Percentiles rank a stretch among this genome's conserved stretches.
Conservation (phyloP, 805 yeast species). For the Maudiozyma saulgeensis region DNA sequence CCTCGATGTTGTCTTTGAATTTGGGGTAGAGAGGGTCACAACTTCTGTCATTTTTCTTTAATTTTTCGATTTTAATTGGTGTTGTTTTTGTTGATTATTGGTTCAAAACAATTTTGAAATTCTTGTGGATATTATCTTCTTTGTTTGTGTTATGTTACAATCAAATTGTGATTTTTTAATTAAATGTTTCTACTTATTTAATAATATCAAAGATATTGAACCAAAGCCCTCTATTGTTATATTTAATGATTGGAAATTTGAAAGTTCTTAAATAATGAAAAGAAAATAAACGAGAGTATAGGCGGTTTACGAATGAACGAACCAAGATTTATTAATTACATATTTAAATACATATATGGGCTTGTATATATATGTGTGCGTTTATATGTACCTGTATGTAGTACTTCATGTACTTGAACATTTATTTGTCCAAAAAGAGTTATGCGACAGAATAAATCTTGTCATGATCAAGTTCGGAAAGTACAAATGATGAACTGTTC, state of each 20-base stretch:
- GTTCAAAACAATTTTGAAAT: too few relatives aligned
- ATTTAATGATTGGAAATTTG: too few relatives aligned
- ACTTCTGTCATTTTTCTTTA: conserved; percentile 1
- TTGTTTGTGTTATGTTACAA: too few relatives aligned
- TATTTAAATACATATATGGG: not conserved
- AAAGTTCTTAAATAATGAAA: too few relatives aligned
- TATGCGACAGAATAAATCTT: not conserved
- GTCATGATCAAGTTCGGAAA: not conserved
- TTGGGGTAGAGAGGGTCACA: conserved; percentile 11
- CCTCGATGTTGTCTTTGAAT: conserved; percentile 3
- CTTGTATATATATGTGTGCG: not conserved
- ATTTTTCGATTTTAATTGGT: not conserved
- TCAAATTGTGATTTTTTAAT: too few relatives aligned
- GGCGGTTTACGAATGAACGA: too few relatives aligned
- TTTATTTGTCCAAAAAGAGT: not conserved
- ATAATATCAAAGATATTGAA: too few relatives aligned
- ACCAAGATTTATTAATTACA: not conserved
- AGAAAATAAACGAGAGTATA: too few relatives aligned
- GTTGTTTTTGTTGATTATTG: not conserved
- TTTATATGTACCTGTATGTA: not conserved
- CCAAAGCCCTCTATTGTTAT: too few relatives aligned
- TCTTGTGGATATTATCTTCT: too few relatives aligned
- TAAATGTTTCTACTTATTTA: too few relatives aligned
- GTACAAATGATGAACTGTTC: not conserved
- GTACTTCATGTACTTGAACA: too few relatives aligned